These are phyloP conservation scores for Pholiota molesta DNA, from an alignment of 768 basidiomycete genomes.

Conservation along the genomic window DNA sequence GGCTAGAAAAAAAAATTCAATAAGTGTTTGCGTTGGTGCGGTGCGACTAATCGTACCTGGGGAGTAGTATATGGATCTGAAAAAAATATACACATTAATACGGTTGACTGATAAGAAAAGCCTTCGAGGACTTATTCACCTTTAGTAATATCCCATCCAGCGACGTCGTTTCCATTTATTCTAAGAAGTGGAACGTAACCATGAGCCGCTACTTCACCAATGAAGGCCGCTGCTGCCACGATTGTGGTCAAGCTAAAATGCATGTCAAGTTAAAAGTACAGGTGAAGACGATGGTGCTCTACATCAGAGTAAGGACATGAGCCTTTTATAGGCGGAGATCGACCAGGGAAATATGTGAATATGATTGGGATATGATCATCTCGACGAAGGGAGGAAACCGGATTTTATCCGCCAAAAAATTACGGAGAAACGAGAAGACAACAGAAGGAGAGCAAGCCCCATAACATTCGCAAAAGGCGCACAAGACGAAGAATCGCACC, in stretches of 20 bases:
- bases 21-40: background rate
- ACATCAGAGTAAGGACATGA: too few species aligned
- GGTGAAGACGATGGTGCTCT: background rate
- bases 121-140: conserved; percentile 15
- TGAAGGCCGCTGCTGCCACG: background rate
- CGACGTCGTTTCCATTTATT: conserved; percentile 33
- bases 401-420: background rate
- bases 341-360: too few species aligned
- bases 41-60: conserved; percentile 23
- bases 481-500: too few species aligned
- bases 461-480: too few species aligned
- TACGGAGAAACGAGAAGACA: background rate
- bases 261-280: background rate
- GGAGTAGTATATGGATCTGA: conserved; percentile 36
- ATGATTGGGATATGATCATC: too few species aligned
- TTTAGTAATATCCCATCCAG: conserved; percentile 38
- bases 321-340: too few species aligned
- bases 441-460: too few species aligned
- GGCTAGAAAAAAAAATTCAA: conserved; percentile 24
- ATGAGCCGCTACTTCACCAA: conserved; percentile 29
- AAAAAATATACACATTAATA: background rate
- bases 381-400: background rate
- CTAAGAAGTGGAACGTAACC: conserved; percentile 38
- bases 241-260: background rate
- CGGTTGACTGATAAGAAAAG: background rate